phyloP scores from a whole-genome alignment of 2,329 filamentous ascomycete species.

The Chrysoporthe cubensis region DNA sequence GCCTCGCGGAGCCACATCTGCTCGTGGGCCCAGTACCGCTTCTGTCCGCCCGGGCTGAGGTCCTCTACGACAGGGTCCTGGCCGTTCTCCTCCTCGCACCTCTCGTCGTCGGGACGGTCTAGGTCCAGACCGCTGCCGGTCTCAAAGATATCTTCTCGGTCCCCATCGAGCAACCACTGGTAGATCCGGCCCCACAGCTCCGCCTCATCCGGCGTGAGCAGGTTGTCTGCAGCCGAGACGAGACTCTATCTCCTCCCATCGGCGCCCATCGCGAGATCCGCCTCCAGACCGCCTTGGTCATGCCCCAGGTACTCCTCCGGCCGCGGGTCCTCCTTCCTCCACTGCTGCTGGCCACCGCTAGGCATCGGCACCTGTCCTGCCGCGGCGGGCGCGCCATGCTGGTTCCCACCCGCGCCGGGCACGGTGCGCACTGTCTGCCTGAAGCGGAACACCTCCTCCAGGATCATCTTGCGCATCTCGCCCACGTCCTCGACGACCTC shows the following conservation, averaged over 20 bases:
- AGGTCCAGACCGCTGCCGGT: not conserved
- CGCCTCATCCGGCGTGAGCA: conserved; percentile 14
- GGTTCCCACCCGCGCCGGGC: conserved; percentile 41
- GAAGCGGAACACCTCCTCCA: conserved; percentile 92
- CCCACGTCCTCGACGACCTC: conserved; percentile 94
- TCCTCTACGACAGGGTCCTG: conserved; percentile 13
- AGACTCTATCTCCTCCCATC: conserved; percentile 47
- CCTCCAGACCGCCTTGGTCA: conserved; percentile 56
- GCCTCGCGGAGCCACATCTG: conserved; percentile 18
- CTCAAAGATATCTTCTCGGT: not conserved
- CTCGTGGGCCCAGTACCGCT: conserved; percentile 18
- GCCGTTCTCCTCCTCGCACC: not conserved
- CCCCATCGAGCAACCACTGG: conserved; percentile 12
- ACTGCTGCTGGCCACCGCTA: conserved; percentile 49
- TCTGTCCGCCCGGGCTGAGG: conserved; percentile 16
- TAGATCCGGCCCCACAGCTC: conserved; percentile 22
- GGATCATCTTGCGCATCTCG: conserved; percentile 96
- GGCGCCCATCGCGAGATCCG: conserved; percentile 62
- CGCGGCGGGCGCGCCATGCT: conserved; percentile 38
- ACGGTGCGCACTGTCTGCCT: conserved; percentile 63
- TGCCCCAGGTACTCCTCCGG: conserved; percentile 61
- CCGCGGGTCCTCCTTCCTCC: conserved; percentile 63
- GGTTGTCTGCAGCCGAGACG: not conserved
- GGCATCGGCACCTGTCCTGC: conserved; percentile 58
- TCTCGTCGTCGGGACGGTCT: not conserved